Percentiles rank a stretch among this genome's conserved stretches.
Evolutionary conservation across 495 filamentous ascomycete genomes (phyloP).

Genomic region (Tuber brumale): DNA sequence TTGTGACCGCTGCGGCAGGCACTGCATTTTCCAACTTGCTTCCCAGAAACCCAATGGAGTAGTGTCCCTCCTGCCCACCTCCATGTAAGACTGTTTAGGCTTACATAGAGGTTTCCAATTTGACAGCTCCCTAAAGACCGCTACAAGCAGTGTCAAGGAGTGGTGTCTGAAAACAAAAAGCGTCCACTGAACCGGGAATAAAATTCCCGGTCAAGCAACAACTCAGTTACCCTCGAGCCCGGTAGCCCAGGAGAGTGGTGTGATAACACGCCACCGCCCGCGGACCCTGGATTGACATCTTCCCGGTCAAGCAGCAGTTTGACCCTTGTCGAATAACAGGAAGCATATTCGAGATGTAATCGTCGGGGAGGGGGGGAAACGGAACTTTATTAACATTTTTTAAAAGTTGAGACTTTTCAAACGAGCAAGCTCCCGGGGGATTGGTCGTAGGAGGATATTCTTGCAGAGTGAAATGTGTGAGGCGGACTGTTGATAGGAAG

Average conservation of each 20-base stretch:
- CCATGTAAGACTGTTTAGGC: not conserved
- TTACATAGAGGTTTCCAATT: not conserved
- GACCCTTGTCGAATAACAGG: not conserved
- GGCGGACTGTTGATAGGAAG: not conserved
- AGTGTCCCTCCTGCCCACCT: not conserved
- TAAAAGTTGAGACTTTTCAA: not conserved
- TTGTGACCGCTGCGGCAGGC: not conserved
- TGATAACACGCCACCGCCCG: not conserved
- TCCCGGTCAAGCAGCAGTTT: not conserved
- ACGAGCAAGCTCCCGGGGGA: not conserved
- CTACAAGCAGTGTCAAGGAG: not conserved
- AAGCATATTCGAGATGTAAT: constrained; percentile 4
- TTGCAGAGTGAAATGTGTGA: not conserved
- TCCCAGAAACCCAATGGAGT: not conserved
- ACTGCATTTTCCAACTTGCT: not conserved
- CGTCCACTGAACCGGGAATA: not conserved
- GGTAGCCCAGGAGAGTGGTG: constrained; percentile 4
- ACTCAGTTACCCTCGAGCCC: not conserved
- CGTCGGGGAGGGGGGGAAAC: not conserved
- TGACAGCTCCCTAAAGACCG: constrained; percentile 3
- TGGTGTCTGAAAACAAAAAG: not conserved
- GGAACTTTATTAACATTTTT: not conserved
- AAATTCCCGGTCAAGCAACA: constrained; percentile 2
- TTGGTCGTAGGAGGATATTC: constrained; percentile 1
- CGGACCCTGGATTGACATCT: constrained; percentile 1